Percentiles rank a stretch among this genome's conserved stretches.
Evolutionary conservation across 768 basidiomycete genomes (phyloP).

Genomic region (Suillus variegatus): DNA sequence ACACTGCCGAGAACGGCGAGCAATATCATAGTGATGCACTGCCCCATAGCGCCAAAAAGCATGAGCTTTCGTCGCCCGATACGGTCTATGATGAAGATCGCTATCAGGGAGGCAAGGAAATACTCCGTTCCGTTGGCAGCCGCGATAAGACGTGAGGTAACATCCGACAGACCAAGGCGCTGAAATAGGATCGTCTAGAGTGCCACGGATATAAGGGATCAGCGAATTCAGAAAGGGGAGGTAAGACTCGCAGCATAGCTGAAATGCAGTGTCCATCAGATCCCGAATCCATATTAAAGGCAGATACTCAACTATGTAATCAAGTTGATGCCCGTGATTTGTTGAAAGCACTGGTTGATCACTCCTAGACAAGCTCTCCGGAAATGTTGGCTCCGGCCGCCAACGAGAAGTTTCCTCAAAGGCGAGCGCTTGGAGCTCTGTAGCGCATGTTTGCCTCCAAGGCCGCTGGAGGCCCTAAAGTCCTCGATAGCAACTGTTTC

Average conservation of each 20-base stretch:
- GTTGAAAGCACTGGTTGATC: slow-evolving; percentile 65
- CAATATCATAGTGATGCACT: slow-evolving; percentile 57
- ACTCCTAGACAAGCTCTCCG: slow-evolving; percentile 56
- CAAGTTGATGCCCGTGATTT: slow-evolving; percentile 67
- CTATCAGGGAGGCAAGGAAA: slow-evolving; percentile 68
- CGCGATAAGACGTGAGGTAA: slow-evolving; percentile 60
- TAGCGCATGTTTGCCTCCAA: slow-evolving; percentile 5
- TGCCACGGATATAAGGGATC: neutral
- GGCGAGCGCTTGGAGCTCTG: slow-evolving; percentile 20
- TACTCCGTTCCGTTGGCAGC: slow-evolving; percentile 75
- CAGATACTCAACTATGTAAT: slow-evolving; percentile 53
- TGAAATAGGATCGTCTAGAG: slow-evolving; percentile 53
- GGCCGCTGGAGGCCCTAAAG: slow-evolving; percentile 1
- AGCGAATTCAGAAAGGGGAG: neutral
- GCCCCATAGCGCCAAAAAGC: slow-evolving; percentile 67
- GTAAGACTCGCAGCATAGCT: slow-evolving; percentile 33
- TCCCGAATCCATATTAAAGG: neutral
- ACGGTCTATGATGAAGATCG: slow-evolving; percentile 70
- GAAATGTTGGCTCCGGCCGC: slow-evolving; percentile 62
- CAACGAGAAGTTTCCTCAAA: slow-evolving; percentile 54
- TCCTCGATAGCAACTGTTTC: slow-evolving; percentile 53
- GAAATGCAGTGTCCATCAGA: neutral
- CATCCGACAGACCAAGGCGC: slow-evolving; percentile 57
- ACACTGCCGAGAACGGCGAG: slow-evolving; percentile 59
- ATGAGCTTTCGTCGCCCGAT: slow-evolving; percentile 74